These are phyloP conservation scores for Clarireedia paspali DNA, from an alignment of 2,329 filamentous ascomycete species.

Conservation along the genomic window DNA sequence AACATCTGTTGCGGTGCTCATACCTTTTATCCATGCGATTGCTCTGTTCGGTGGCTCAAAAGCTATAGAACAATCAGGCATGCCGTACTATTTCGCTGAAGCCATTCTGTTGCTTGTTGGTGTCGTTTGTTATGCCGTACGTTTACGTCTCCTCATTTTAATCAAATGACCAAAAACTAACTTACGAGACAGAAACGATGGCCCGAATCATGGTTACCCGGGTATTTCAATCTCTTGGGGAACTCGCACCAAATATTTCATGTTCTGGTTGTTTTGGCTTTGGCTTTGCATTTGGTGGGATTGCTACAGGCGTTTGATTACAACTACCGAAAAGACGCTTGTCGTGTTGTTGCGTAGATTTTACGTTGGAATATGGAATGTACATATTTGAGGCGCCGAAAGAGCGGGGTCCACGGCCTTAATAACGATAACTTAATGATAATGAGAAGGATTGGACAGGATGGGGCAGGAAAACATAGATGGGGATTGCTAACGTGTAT, in stretches of 20 bases:
- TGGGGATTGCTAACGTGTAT: too few relatives aligned
- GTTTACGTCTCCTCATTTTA: neutral
- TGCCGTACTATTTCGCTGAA: slow-evolving; percentile 18
- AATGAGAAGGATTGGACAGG: neutral
- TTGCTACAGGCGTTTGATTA: slow-evolving; percentile 6
- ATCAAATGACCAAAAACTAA: neutral
- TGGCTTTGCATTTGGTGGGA: slow-evolving; percentile 12
- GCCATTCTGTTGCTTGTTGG: slow-evolving; percentile 12
- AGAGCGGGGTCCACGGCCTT: too few relatives aligned
- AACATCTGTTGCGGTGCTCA: slow-evolving; percentile 17
- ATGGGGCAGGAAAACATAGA: too few relatives aligned
- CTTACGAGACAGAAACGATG: slow-evolving; percentile 9
- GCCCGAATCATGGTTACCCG: slow-evolving; percentile 16
- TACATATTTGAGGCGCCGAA: too few relatives aligned
- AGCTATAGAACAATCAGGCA: slow-evolving; percentile 13
- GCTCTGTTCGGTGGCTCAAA: slow-evolving; percentile 11
- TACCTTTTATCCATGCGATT: slow-evolving; percentile 17
- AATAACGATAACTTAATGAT: neutral
- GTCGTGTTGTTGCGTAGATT: neutral
- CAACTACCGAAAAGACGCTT: slow-evolving; percentile 3
- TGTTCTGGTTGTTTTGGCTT: slow-evolving; percentile 10
- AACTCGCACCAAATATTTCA: slow-evolving; percentile 23
- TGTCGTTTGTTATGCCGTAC: slow-evolving; percentile 10
- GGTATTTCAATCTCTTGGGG: slow-evolving; percentile 20
- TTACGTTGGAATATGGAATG: too few relatives aligned